Evolutionary conservation across 75 land plant genomes (phyloP).

Genomic region (Pinus albicaulis): DNA sequence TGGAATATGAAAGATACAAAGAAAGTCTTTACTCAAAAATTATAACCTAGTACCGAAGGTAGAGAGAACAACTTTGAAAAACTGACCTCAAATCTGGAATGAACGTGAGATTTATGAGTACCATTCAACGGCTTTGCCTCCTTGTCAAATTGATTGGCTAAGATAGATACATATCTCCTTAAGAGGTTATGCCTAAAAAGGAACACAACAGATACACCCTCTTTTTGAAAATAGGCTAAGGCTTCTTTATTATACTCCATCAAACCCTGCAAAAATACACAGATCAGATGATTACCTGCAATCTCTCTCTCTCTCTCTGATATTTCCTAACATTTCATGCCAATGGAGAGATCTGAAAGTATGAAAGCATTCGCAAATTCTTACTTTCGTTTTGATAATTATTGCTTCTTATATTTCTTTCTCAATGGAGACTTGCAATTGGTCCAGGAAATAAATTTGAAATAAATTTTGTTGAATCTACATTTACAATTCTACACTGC

Average conservation of each 20-base stretch:
- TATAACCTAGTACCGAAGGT: neutral
- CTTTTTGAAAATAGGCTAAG: constrained; percentile 26
- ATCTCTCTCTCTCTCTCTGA: neutral
- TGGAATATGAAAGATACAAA: no score
- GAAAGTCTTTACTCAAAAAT: no score
- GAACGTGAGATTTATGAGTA: constrained; percentile 42
- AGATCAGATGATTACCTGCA: neutral
- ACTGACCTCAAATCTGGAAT: constrained; percentile 37
- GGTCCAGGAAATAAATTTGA: no score
- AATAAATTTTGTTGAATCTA: no score
- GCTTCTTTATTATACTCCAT: constrained; percentile 40
- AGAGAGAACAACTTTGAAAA: neutral
- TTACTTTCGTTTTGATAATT: no score
- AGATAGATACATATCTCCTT: constrained; percentile 37
- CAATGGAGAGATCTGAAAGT: neutral
- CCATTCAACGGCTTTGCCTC: constrained; percentile 28
- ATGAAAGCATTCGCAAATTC: no score
- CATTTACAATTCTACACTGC: no score
- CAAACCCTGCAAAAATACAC: constrained; percentile 24
- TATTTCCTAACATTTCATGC: neutral
- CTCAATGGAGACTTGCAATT: no score
- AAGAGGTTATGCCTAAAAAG: constrained; percentile 33
- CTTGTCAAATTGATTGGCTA: constrained; percentile 37
- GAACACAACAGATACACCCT: constrained; percentile 34
- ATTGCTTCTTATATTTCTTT: no score